Base-by-base conservation (phyloP, 2,329 filamentous ascomycete species). In the Epichloe coenophiala region DNA sequence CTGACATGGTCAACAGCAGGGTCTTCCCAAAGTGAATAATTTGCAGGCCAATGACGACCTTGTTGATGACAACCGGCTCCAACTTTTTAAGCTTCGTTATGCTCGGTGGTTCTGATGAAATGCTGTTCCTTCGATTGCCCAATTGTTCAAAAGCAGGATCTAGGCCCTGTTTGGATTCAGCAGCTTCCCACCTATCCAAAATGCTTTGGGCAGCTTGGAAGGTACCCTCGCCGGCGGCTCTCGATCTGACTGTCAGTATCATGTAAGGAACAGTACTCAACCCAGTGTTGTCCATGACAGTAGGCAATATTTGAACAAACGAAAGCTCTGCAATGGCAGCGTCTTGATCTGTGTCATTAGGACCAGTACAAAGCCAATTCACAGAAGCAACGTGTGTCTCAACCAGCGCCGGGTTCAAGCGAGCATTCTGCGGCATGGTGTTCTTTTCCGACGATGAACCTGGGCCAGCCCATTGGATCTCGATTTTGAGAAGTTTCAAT, bases 151-250 rank as follows among this genome's bases (percentile, higher is more conserved):
- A 91, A 12, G 84, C 84, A 2, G 83, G 69, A 61, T 93, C 86
- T 7, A 94, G 69, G 9, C 70, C 73, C 55, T 84, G 80, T n/a
- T 76, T 68, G 45, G 79, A 74, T 35, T 86, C 80, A 9, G 91
- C 64, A 13, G 95, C 70, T 57, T 93, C 84, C 91, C 91, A 97
- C 54, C 85, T 78, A 55, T 88, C 83, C 54, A 97, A 74, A 40
- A 90, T 77, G 57, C 83, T 95, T 57, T 85, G 80, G 0, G 79
- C 71, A 35, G 82, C 79, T 56, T 83, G 80, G 41, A 77, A 81
- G 33, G 82, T 56, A 70, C 73, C 50, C 72, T 69, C 55, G 67
- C 66, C 50, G 74, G 75, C 48, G 76, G 65, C 59, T 76, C 77
- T 61, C 9, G 84, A 85, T 53, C 88, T 88, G 33, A 90, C 76